Conservation (phyloP, 306 rosid species). For the Trifolium pratense region DNA sequence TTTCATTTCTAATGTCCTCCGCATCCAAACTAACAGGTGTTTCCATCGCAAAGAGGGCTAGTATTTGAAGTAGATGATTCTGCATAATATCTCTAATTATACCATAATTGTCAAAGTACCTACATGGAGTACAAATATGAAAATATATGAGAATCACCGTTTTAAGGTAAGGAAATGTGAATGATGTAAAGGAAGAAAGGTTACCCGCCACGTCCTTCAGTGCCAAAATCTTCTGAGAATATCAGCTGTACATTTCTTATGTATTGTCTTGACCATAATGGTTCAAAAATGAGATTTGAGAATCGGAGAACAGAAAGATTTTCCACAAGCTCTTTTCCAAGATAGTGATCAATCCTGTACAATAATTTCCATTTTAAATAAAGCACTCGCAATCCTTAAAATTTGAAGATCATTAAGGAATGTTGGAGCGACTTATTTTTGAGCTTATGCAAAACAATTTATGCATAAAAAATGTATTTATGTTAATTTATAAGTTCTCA, state of each 20-base stretch:
- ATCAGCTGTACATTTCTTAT: constrained; percentile 85
- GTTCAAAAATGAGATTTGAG: constrained; percentile 91
- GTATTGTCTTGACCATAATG: constrained; percentile 95
- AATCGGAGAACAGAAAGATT: constrained; percentile 92
- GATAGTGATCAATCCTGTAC: constrained; percentile 88
- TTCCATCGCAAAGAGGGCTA: constrained; percentile 97
- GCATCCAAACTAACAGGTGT: constrained; percentile 95
- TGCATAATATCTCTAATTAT: constrained; percentile 96
- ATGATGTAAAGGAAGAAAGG: constrained; percentile 38
- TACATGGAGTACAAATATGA: constrained; percentile 40
- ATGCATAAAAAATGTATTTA: too few relatives aligned
- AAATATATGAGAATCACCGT: constrained; percentile 35
- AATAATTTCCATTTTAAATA: constrained; percentile 26
- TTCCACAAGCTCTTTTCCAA: constrained; percentile 96
- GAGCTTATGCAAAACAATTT: too few relatives aligned
- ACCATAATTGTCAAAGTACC: constrained; percentile 89
- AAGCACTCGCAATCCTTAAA: constrained; percentile 21
- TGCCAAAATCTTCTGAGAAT: constrained; percentile 95
- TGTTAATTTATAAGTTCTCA: too few relatives aligned
- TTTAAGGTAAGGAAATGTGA: neutral
- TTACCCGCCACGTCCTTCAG: constrained; percentile 99
- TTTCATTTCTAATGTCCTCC: constrained; percentile 93
- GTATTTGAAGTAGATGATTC: constrained; percentile 91
- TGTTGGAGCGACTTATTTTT: neutral
- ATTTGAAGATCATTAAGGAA: constrained; percentile 16